Conservation (phyloP, 257 asterid genomes). For the Capsicum pubescens region DNA sequence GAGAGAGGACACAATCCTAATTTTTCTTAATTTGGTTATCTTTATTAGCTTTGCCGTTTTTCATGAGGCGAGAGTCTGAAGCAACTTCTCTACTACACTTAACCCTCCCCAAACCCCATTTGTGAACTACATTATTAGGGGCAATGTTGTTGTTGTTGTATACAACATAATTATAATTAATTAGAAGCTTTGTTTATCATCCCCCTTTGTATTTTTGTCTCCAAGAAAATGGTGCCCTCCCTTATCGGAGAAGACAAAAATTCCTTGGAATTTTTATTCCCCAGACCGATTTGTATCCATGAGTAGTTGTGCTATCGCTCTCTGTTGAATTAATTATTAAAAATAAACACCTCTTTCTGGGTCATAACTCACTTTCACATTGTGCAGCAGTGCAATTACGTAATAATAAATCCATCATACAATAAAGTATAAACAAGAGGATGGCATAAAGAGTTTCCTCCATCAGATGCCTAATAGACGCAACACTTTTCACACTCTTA, state of each 20-base stretch:
- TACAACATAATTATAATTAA: background rate
- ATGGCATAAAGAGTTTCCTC: background rate
- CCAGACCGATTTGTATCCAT: background rate
- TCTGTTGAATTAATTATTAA: slow-evolving; percentile 17
- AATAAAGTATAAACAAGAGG: background rate
- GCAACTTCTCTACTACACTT: too few species aligned
- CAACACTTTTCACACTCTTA: background rate
- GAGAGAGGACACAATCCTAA: background rate
- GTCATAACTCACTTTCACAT: slow-evolving; percentile 14
- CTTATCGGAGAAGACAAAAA: background rate
- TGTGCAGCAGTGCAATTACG: background rate
- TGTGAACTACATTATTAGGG: too few species aligned
- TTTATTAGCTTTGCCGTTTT: too few species aligned
- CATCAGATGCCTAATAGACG: slow-evolving; percentile 13
- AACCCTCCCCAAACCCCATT: too few species aligned
- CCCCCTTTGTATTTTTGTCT: background rate
- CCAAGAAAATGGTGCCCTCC: slow-evolving; percentile 13
- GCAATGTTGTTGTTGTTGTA: too few species aligned
- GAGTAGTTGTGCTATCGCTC: slow-evolving; percentile 1
- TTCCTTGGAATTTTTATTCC: background rate
- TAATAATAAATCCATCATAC: background rate
- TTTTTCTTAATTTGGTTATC: too few species aligned
- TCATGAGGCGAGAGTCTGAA: too few species aligned
- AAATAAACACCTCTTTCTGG: background rate
- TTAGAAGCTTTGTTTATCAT: background rate